Evolutionary conservation across 495 filamentous ascomycete genomes (phyloP).

Genomic region (Neurospora discreta): DNA sequence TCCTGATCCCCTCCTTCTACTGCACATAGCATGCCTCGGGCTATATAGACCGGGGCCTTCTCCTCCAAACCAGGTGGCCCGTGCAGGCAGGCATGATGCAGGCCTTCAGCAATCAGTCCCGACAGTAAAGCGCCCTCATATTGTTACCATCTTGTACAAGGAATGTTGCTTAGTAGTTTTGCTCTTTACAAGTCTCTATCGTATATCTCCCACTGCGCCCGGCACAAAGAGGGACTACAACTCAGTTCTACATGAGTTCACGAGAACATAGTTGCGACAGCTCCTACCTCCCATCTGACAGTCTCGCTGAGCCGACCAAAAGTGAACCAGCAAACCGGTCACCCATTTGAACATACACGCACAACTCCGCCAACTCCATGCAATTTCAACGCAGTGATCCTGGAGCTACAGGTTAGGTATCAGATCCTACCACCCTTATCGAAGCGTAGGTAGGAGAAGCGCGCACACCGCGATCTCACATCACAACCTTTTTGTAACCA

Average conservation of each 20-base stretch:
- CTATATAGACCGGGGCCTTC: too few relatives aligned
- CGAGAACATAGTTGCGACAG: background rate
- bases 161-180: background rate
- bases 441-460: background rate
- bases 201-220: background rate
- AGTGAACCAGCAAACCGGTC: background rate
- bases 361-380: background rate
- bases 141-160: background rate
- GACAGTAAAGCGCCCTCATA: background rate
- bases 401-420: background rate
- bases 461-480: slow-evolving; percentile 2
- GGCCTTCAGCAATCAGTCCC: too few relatives aligned
- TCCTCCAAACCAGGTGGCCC: too few relatives aligned
- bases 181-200: background rate
- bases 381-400: background rate
- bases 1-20: too few relatives aligned
- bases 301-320: background rate
- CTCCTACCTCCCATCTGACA: background rate
- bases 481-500: slow-evolving; percentile 9
- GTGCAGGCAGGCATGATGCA: too few relatives aligned
- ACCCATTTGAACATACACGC: background rate
- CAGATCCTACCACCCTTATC: background rate
- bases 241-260: background rate
- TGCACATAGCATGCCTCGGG: too few relatives aligned
- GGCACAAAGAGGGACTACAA: background rate